Evolutionary conservation across 176 grass and related monocot genomes (phyloP).

Genomic region (Aegilops tauschii): DNA sequence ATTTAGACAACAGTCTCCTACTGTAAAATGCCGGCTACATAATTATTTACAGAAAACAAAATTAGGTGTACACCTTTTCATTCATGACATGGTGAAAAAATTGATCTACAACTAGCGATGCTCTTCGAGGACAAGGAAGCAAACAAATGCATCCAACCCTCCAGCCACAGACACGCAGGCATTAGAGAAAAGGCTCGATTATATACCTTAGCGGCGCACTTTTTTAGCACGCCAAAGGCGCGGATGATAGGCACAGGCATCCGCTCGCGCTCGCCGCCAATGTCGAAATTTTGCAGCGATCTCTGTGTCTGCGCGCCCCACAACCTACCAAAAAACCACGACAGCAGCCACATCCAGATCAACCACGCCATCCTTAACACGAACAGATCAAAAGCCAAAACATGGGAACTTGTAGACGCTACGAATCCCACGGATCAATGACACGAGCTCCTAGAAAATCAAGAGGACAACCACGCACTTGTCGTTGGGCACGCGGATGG

Average conservation of each 20-base stretch:
- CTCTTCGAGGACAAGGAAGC: neutral
- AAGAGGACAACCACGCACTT: slow-evolving; percentile 38
- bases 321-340: slow-evolving; percentile 46
- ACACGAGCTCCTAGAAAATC: neutral
- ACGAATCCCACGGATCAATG: neutral
- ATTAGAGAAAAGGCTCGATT: neutral
- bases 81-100: neutral
- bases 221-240: slow-evolving; percentile 95
- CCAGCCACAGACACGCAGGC: neutral
- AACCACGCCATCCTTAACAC: neutral
- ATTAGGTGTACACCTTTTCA: neutral
- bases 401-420: neutral
- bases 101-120: neutral
- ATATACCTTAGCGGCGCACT: slow-evolving; percentile 85
- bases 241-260: slow-evolving; percentile 96
- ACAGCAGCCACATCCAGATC: slow-evolving; percentile 7
- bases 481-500: slow-evolving; percentile 77
- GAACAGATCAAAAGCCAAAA: slow-evolving; percentile 26
- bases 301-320: slow-evolving; percentile 99
- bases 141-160: slow-evolving; percentile 7
- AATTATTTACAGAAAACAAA: neutral
- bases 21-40: neutral
- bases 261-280: slow-evolving; percentile 72
- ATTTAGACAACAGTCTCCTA: neutral
- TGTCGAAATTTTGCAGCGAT: slow-evolving; percentile 94